Evolutionary conservation across 306 rosid species (phyloP).

Genomic region (Citrullus mucosospermus): DNA sequence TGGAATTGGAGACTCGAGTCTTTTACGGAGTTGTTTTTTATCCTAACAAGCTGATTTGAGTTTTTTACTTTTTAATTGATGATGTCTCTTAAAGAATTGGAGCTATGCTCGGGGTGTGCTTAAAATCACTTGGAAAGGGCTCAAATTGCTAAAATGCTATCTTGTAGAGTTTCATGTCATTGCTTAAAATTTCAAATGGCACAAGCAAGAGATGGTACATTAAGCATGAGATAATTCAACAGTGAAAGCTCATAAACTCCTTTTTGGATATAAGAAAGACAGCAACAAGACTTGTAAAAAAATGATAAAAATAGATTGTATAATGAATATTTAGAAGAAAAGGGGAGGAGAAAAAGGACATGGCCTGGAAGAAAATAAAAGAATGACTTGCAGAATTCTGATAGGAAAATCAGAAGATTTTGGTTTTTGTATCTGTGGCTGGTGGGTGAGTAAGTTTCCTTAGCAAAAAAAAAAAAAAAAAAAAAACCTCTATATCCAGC

Average conservation of each 20-base stretch:
- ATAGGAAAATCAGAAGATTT: background rate
- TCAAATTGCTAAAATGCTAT: background rate
- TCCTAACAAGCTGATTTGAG: too few species aligned
- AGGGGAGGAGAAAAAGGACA: background rate
- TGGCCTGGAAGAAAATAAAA: background rate
- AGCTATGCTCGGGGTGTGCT: too few species aligned
- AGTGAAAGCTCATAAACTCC: background rate
- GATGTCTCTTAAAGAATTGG: too few species aligned
- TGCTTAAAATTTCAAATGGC: background rate
- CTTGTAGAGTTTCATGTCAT: background rate
- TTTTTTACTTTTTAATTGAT: too few species aligned
- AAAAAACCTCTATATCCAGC: background rate
- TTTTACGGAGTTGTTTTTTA: too few species aligned
- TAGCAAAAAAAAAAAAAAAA: background rate
- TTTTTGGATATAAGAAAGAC: background rate
- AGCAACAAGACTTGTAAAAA: background rate
- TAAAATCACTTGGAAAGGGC: too few species aligned
- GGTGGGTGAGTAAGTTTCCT: slow-evolving; percentile 4
- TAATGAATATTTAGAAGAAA: background rate
- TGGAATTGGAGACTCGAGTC: too few species aligned
- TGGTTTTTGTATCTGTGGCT: background rate
- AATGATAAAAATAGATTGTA: background rate
- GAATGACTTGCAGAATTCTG: slow-evolving; percentile 2
- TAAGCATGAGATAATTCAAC: background rate
- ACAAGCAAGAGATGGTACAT: background rate